These are phyloP conservation scores for Boletus barrowsii DNA, from an alignment of 768 basidiomycete species.

Conservation along the genomic window DNA sequence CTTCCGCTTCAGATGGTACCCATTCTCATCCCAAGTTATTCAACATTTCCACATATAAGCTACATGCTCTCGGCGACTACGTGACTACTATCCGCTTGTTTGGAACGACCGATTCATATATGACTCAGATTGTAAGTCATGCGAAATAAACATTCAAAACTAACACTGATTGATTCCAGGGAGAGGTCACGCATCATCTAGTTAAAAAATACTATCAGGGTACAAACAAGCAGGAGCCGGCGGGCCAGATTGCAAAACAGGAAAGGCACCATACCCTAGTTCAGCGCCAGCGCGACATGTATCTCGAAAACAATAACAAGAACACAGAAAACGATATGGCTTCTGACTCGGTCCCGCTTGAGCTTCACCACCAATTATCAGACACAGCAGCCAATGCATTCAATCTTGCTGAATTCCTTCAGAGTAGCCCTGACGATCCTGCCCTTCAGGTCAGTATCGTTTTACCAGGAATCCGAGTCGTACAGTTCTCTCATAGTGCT, in stretches of 20 bases:
- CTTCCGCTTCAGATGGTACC: too few relatives aligned
- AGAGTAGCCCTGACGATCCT: neutral
- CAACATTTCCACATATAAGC: too few relatives aligned
- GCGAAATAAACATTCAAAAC: too few relatives aligned
- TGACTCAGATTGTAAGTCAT: too few relatives aligned
- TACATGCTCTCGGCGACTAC: too few relatives aligned
- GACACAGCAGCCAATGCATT: neutral
- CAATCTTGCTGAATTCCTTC: neutral
- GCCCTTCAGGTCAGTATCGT: neutral
- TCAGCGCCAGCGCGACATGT: neutral
- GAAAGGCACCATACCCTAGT: slow-evolving; percentile 7
- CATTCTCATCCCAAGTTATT: too few relatives aligned
- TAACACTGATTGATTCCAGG: slow-evolving; percentile 16
- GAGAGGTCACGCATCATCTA: slow-evolving; percentile 32
- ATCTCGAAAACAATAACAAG: neutral
- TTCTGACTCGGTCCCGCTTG: too few relatives aligned
- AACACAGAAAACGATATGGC: too few relatives aligned
- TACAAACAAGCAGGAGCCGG: slow-evolving; percentile 20
- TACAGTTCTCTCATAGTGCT: too few relatives aligned
- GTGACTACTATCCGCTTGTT: too few relatives aligned
- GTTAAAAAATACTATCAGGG: slow-evolving; percentile 29
- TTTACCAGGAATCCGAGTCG: too few relatives aligned
- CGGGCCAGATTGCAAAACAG: slow-evolving; percentile 9
- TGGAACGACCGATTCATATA: too few relatives aligned
- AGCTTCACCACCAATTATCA: neutral